Percentiles rank a stretch among this genome's conserved stretches.
phyloP scores from a whole-genome alignment of 441 rosid genomes.

The Raphanus hybrid region DNA sequence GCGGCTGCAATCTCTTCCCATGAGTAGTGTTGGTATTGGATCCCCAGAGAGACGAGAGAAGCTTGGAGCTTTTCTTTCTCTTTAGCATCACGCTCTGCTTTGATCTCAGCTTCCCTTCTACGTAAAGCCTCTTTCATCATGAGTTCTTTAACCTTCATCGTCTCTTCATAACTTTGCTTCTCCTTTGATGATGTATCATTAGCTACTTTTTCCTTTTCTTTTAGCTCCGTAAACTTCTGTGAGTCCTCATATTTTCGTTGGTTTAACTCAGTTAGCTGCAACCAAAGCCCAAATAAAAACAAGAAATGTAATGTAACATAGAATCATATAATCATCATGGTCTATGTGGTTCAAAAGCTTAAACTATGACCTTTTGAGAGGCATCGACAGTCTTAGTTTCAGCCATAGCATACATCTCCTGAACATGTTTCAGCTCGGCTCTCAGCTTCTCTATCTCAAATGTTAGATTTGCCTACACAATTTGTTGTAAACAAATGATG shows the following conservation, averaged over 20 bases:
- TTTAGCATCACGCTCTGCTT: conserved; percentile 40
- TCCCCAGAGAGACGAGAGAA: conserved; percentile 54
- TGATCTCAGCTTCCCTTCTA: too few relatives aligned
- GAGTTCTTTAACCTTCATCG: conserved; percentile 48
- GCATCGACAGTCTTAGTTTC: conserved; percentile 80
- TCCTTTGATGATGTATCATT: conserved; percentile 63
- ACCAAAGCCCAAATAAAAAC: conserved; percentile 15
- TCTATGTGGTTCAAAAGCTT: neutral
- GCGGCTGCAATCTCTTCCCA: conserved; percentile 89
- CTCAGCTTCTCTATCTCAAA: conserved; percentile 90
- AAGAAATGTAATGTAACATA: neutral
- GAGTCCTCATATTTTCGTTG: conserved; percentile 58
- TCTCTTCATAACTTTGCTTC: conserved; percentile 63
- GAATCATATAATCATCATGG: neutral
- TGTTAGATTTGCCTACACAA: conserved; percentile 48
- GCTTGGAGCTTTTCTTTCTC: conserved; percentile 74
- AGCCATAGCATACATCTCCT: conserved; percentile 79
- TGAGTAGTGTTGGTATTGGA: conserved; percentile 61
- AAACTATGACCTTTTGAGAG: conserved; percentile 49
- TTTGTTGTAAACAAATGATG: neutral
- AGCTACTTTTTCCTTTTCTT: conserved; percentile 55
- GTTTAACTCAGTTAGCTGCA: conserved; percentile 61
- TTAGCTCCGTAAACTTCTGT: conserved; percentile 61
- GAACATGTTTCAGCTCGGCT: conserved; percentile 73
- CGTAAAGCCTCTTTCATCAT: conserved; percentile 24